Evolutionary conservation across 495 filamentous ascomycete genomes (phyloP), one percentile per base, ranked within the genome.

Genomic region (Penicillium malachiteum): DNA sequence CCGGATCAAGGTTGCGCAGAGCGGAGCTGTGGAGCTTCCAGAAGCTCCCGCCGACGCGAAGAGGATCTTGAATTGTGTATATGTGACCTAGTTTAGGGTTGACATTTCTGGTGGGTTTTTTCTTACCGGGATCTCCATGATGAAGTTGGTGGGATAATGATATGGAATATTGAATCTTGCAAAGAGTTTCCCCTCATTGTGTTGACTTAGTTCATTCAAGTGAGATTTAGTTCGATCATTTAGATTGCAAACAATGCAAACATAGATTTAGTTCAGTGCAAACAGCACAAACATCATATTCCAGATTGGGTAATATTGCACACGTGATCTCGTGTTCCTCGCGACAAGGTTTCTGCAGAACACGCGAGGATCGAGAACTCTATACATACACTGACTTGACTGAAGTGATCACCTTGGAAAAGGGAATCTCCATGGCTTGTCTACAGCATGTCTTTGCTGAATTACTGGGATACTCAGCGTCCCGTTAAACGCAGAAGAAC

Each of bases 391-490:
- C 18, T 30, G 50, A 11, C 9, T 18, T 46, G n/a, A 45, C 32
- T 53, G 31, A 37, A 49, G 16, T 21, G 9, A 48, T 32, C 31
- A 30, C 13, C 21, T 32, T 47, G 43, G 21, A 12, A 39, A 26
- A 4, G 21, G 21, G 21, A 1, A 26, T 26, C 21, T 17, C 43
- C 40, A 64, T 66, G 58, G 59, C 46, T 44, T 16, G 3, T 16
- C n/a, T 30, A 10, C 47, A 72, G 55, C 0, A 77, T 77, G 73
- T 77, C 76, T 46, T 54, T 78, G 40, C 31, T 75, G 61, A 66
- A 77, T 44, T 78, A 69, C 42, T 78, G 72, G 68, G 73, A 75
- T 34, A 77, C 70, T 3, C 58, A 65, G 54, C 70, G 71, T 5
- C 59, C 69, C 1, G 55, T 59, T 40, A 78, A 78, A 52, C 71